Evolutionary conservation across 805 yeast genomes (phyloP).

Genomic region (Peterozyma xylosa): DNA sequence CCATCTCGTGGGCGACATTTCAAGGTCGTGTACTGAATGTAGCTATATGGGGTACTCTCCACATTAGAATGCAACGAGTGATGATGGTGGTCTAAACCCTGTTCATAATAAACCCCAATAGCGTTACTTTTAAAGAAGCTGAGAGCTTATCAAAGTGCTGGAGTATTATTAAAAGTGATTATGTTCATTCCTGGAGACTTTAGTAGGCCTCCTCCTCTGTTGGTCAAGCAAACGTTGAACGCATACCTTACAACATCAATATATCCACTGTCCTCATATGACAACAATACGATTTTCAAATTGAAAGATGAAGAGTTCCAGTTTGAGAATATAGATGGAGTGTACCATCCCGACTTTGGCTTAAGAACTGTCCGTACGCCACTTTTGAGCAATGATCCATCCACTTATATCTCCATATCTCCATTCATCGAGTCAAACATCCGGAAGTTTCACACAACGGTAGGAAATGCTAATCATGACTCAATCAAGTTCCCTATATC

Average conservation of each 20-base stretch:
- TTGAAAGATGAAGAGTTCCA: conserved; percentile 21
- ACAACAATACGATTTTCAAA: conserved; percentile 23
- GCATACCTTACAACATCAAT: conserved; percentile 6
- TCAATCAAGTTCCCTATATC: conserved; percentile 31
- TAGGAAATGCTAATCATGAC: conserved; percentile 28
- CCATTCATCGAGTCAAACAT: conserved; percentile 38
- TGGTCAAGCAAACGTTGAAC: conserved; percentile 4
- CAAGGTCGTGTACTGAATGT: too few species aligned
- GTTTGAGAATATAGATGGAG: conserved; percentile 23
- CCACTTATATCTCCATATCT: conserved; percentile 46
- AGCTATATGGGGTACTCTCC: too few species aligned
- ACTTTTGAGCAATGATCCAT: conserved; percentile 31
- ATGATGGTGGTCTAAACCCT: too few species aligned
- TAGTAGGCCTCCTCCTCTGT: conserved; percentile 5
- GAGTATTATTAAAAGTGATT: too few species aligned
- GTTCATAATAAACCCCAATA: too few species aligned
- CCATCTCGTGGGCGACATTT: too few species aligned
- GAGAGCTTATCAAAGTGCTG: too few species aligned
- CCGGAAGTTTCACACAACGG: conserved; percentile 25
- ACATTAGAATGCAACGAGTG: too few species aligned
- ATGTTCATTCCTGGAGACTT: conserved; percentile 9
- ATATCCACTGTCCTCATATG: conserved; percentile 15
- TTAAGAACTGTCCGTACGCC: conserved; percentile 28
- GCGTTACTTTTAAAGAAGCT: too few species aligned
- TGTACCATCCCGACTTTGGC: conserved; percentile 21